Conservation (phyloP, 1,284 basidiomycete species). For the Apiotrichum gamsii region DNA sequence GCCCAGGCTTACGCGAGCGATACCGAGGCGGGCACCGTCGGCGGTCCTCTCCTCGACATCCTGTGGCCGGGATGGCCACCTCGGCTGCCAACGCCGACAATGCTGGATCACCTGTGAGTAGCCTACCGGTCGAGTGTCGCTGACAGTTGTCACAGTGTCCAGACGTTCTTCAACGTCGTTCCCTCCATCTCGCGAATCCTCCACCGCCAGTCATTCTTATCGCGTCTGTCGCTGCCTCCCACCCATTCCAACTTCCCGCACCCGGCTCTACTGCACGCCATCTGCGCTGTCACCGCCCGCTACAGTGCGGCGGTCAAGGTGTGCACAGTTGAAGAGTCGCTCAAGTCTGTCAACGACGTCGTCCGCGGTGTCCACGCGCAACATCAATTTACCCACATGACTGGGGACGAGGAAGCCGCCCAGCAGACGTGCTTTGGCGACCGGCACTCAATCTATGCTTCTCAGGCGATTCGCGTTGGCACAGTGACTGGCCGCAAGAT, state of each 20-base stretch:
- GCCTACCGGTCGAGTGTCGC: not conserved
- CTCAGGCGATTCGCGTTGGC: conserved; percentile 15
- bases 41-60: conserved; percentile 27
- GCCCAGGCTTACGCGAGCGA: too few species aligned
- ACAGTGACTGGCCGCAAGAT: conserved; percentile 14
- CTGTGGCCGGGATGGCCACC: conserved; percentile 43
- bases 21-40: too few species aligned
- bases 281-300: conserved; percentile 44
- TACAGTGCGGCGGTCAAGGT: conserved; percentile 34
- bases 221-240: conserved; percentile 46
- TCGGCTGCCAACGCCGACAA: conserved; percentile 35
- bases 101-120: conserved; percentile 42
- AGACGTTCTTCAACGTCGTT: conserved; percentile 41
- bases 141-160: conserved; percentile 21
- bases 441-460: conserved; percentile 22
- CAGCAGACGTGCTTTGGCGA: conserved; percentile 27
- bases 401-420: conserved; percentile 17
- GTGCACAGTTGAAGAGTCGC: conserved; percentile 17
- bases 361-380: conserved; percentile 6
- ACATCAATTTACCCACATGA: too few species aligned
- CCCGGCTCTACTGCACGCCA: conserved; percentile 45
- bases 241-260: conserved; percentile 47
- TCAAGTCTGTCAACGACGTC: conserved; percentile 15
- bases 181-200: conserved; percentile 41
- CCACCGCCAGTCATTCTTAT: conserved; percentile 38